Percentiles rank a stretch among this genome's conserved stretches.
These are phyloP conservation scores for Saccharomyces hybrid DNA, from an alignment of 1,139 yeast genomes.

Conservation along the genomic window DNA sequence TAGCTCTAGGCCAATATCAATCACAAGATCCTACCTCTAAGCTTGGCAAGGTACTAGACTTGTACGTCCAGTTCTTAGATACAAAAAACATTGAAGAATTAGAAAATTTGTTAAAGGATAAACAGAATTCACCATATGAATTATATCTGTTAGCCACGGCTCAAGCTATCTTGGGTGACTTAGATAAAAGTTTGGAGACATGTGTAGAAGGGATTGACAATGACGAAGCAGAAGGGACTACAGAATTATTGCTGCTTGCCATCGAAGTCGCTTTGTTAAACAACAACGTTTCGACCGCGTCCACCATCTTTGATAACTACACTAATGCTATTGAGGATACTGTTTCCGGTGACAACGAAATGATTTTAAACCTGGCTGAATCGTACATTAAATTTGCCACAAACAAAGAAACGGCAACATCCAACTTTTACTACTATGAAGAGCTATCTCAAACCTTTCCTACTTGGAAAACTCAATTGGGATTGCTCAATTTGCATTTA, in stretches of 20 bases:
- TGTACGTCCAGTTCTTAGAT: conserved; percentile 17
- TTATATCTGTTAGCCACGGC: conserved; percentile 26
- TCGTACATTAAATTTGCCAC: conserved; percentile 28
- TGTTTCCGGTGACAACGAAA: conserved; percentile 30
- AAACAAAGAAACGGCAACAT: conserved; percentile 25
- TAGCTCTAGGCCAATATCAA: conserved; percentile 18
- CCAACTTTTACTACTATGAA: conserved; percentile 31
- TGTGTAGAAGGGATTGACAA: conserved; percentile 25
- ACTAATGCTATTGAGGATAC: conserved; percentile 21
- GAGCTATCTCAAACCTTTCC: conserved; percentile 32
- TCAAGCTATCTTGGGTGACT: conserved; percentile 20
- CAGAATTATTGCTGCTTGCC: conserved; percentile 28
- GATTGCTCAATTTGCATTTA: conserved; percentile 34
- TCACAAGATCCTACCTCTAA: conserved; percentile 8
- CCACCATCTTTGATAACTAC: conserved; percentile 25
- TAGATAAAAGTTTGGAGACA: conserved; percentile 18
- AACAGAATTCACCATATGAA: conserved; percentile 17
- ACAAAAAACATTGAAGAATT: conserved; percentile 13
- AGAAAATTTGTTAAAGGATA: conserved; percentile 11
- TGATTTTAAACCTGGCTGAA: conserved; percentile 29
- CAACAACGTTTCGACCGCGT: conserved; percentile 21
- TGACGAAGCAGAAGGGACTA: conserved; percentile 18
- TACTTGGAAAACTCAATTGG: conserved; percentile 33
- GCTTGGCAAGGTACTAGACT: conserved; percentile 17
- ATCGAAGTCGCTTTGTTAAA: conserved; percentile 25